Evolutionary conservation across 2,329 filamentous ascomycete genomes (phyloP), one percentile per base, ranked within the genome.

Genomic region (Arthrobotrys megalospora): DNA sequence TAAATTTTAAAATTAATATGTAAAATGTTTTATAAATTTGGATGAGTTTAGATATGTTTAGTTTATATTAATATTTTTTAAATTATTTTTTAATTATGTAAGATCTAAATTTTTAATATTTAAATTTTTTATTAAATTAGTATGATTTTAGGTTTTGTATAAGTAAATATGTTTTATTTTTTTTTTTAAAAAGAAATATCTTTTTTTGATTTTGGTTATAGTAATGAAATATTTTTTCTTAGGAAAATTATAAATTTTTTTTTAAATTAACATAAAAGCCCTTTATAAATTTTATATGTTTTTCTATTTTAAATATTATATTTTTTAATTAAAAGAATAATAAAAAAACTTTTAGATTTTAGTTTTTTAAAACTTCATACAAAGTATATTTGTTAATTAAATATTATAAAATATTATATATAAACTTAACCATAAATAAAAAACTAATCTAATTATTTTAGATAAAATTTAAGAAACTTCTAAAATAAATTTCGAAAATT

Each of bases 401-500:
- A 48, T 28, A 64, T 12, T 34, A 48, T 64, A 34, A 64, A 41
- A 6, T 36, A 36, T 36, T 36, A 36, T 36, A 36, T 6, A 36
- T 36, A 24, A n/a, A 19, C 16, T 58, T 34, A 6, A 34, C 12
- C 7, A 34, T 24, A 34, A 34, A 34, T 36, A 32, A n/a, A 34
- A 34, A 38, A 34, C 24, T 5, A 11, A 45, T 43, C 14, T 63
- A 43, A 24, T 63, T 28, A 21, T 34, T 63, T 45, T 43, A 45
- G 12, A 24, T 63, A 45, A 1, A 45, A 14, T 11, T 21, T 58
- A 45, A 21, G 32, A 58, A 55, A 16, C n/a, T 41, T 47, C 28
- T 28, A 16, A 76, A 60, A 60, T 47, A 58, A 69, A 43, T 60
- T 58, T 70, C n/a, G 19, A 16, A 71, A 62, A 71, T 16, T 58